phyloP scores from a whole-genome alignment of 257 asterid genomes.

The Solanum appendiculatum region DNA sequence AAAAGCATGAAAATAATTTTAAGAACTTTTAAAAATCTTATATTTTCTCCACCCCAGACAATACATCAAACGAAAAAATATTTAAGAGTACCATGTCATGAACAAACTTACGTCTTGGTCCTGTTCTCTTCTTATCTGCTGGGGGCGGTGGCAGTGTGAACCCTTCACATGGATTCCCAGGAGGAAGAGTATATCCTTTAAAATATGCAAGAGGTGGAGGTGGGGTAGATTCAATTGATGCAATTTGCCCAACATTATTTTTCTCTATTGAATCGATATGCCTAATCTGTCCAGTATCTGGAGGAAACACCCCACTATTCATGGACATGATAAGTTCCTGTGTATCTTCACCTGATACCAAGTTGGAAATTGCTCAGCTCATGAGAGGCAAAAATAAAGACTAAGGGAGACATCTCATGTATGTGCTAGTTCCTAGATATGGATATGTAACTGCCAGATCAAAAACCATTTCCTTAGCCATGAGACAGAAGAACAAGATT shows the following conservation, averaged over 20 bases:
- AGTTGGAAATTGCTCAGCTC: background rate
- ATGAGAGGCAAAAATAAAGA: background rate
- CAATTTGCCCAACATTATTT: slow-evolving; percentile 10
- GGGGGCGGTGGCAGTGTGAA: slow-evolving; percentile 93
- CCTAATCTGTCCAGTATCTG: slow-evolving; percentile 15
- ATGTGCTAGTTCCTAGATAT: background rate
- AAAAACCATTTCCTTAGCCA: background rate
- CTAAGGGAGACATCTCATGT: background rate
- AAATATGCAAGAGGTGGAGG: slow-evolving; percentile 38
- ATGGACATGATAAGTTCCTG: slow-evolving; percentile 20
- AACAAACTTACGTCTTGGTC: slow-evolving; percentile 77
- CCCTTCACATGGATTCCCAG: slow-evolving; percentile 84
- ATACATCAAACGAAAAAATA: background rate
- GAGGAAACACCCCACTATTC: slow-evolving; percentile 13
- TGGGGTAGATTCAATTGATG: slow-evolving; percentile 8
- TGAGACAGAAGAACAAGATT: background rate
- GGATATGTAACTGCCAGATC: background rate
- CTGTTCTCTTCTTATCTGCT: slow-evolving; percentile 77
- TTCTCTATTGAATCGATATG: slow-evolving; percentile 1
- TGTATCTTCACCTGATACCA: slow-evolving; percentile 58
- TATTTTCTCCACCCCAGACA: background rate
- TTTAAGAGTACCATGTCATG: background rate
- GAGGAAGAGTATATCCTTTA: slow-evolving; percentile 80
- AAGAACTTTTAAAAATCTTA: background rate
- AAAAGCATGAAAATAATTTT: background rate